These are phyloP conservation scores for Backusella tuberculispora DNA, from an alignment of 192 early-diverging fungal species.

Conservation along the genomic window DNA sequence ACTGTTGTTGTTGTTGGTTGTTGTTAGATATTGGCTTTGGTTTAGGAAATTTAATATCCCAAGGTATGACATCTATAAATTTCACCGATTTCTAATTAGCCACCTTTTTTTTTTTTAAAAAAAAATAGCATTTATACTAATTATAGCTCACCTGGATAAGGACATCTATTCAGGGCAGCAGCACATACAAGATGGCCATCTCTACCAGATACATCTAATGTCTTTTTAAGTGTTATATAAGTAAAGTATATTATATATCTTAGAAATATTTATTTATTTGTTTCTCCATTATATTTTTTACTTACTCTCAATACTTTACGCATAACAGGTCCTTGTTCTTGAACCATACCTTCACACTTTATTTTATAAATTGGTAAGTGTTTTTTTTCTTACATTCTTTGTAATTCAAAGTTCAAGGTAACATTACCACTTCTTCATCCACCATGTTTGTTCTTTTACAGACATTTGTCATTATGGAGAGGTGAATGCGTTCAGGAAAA, in stretches of 20 bases:
- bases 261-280: neutral
- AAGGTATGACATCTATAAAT: conserved; percentile 29
- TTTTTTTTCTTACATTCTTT: neutral
- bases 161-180: conserved; percentile 47
- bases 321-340: conserved; percentile 51
- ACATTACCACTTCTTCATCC: conserved; percentile 21
- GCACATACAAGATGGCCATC: conserved; percentile 54
- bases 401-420: neutral
- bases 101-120: neutral
- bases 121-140: neutral
- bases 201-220: conserved; percentile 38
- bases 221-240: conserved; percentile 22
- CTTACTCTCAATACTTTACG: conserved; percentile 45
- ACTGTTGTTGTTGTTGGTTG: neutral
- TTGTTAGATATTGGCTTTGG: conserved; percentile 42
- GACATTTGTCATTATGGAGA: conserved; percentile 10
- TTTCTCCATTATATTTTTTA: neutral
- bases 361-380: too few species aligned
- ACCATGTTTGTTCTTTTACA: conserved; percentile 19
- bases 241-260: too few species aligned
- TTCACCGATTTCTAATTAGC: neutral
- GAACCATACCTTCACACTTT: conserved; percentile 54
- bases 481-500: conserved; percentile 10
- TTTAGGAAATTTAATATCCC: conserved; percentile 50
- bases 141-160: conserved; percentile 41